phyloP scores from a whole-genome alignment of 208 protist genomes.

The Wallacemonas sp. region DNA sequence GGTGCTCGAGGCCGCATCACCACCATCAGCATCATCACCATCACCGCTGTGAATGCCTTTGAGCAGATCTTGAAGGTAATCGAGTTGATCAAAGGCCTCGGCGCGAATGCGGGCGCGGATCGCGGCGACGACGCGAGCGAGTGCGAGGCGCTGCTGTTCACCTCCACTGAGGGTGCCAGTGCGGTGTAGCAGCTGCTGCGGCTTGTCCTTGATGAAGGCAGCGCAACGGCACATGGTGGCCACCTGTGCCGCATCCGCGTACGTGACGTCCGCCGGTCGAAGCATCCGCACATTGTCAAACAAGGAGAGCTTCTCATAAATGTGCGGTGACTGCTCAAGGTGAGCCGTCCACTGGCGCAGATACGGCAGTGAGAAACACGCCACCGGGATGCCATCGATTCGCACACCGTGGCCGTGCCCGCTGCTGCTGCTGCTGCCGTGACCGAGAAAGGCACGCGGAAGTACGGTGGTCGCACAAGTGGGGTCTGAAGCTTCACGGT shows the following conservation, averaged over 20 bases:
- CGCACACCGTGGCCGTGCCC: constrained; percentile 18
- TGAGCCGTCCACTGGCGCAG: constrained; percentile 45
- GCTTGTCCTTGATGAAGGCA: constrained; percentile 40
- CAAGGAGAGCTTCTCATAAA: constrained; percentile 38
- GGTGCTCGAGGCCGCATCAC: not conserved
- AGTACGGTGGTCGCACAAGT: not conserved
- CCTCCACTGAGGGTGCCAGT: constrained; percentile 78
- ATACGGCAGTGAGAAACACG: constrained; percentile 58
- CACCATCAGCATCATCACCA: too few relatives aligned
- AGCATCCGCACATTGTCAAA: constrained; percentile 51
- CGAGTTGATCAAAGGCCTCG: not conserved
- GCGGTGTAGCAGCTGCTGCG: constrained; percentile 35
- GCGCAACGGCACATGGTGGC: constrained; percentile 45
- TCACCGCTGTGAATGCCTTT: too few relatives aligned
- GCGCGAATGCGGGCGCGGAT: constrained; percentile 35
- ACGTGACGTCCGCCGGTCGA: constrained; percentile 24
- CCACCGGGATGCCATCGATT: constrained; percentile 59
- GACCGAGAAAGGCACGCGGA: not conserved
- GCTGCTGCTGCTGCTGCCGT: not conserved
- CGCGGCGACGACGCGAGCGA: constrained; percentile 77
- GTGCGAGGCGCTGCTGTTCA: constrained; percentile 92
- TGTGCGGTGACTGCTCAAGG: constrained; percentile 48
- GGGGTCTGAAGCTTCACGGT: not conserved
- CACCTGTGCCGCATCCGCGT: constrained; percentile 38
- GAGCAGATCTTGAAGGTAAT: too few relatives aligned